These are phyloP conservation scores for Monosporascus sp. DNA, from an alignment of 2,329 filamentous ascomycete species.

Conservation along the genomic window DNA sequence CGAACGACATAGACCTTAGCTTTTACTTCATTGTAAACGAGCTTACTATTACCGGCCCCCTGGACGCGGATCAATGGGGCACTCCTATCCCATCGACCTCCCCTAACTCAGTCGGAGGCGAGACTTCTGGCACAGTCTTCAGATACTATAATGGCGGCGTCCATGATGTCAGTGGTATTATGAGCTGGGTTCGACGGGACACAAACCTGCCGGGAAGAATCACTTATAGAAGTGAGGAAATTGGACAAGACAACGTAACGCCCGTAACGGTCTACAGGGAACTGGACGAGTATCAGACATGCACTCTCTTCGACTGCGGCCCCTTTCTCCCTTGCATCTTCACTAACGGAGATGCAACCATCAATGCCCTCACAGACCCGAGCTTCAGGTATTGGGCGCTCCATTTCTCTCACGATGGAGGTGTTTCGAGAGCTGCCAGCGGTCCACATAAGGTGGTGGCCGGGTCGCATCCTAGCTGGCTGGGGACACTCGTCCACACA, in stretches of 20 bases:
- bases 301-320: conserved; percentile 13
- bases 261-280: neutral
- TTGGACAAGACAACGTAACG: too few species aligned
- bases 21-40: neutral
- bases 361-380: neutral
- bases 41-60: neutral
- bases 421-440: conserved; percentile 4
- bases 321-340: conserved; percentile 11
- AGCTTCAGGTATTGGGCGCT: neutral
- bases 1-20: neutral
- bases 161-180: neutral
- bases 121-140: neutral
- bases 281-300: conserved; percentile 4
- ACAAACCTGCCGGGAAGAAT: neutral
- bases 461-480: conserved; percentile 9
- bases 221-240: too few species aligned
- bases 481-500: conserved; percentile 9
- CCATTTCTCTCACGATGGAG: neutral
- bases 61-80: neutral
- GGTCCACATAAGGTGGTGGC: conserved; percentile 3
- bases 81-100: neutral
- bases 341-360: conserved; percentile 4
- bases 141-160: neutral
- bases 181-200: neutral
- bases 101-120: neutral